Conservation (phyloP, 331 rosid genomes). For the Acacia concinna region DNA sequence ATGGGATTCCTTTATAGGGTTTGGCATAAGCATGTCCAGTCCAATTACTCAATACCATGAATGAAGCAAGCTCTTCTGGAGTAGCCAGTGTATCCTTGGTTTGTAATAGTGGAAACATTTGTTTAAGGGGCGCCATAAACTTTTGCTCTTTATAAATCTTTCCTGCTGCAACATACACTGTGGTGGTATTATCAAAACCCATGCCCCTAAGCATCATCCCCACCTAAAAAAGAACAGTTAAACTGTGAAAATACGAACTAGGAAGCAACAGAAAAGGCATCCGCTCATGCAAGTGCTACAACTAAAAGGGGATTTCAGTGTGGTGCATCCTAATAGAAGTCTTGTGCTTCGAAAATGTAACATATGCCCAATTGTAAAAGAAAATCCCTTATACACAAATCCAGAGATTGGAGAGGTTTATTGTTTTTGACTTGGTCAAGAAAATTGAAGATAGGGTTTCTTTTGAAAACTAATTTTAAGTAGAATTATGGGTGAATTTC, state of each 20-base stretch:
- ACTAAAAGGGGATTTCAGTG: not conserved
- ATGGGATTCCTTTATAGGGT: not conserved
- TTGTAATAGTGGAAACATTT: conserved; percentile 90
- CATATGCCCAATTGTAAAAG: not conserved
- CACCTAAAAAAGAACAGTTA: conserved; percentile 52
- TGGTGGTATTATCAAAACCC: conserved; percentile 91
- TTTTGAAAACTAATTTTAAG: not conserved
- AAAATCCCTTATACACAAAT: not conserved
- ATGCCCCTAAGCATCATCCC: conserved; percentile 99
- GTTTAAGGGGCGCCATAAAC: conserved; percentile 88
- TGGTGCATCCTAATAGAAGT: not conserved
- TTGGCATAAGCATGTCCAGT: conserved; percentile 3
- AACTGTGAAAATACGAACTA: conserved; percentile 26
- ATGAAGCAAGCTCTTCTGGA: conserved; percentile 81
- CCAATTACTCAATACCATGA: conserved; percentile 53
- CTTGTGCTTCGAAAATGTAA: not conserved
- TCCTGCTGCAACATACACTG: conserved; percentile 90
- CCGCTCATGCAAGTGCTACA: not conserved
- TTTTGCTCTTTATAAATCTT: conserved; percentile 79
- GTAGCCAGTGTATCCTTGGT: conserved; percentile 80
- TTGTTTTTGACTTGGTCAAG: not conserved
- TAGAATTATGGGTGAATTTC: no score
- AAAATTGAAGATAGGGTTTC: not conserved
- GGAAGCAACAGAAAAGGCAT: not conserved
- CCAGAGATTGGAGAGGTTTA: not conserved